These are phyloP conservation scores for Phytophthora crassamura DNA, from an alignment of 352 stramenopile genomes.

Conservation along the genomic window DNA sequence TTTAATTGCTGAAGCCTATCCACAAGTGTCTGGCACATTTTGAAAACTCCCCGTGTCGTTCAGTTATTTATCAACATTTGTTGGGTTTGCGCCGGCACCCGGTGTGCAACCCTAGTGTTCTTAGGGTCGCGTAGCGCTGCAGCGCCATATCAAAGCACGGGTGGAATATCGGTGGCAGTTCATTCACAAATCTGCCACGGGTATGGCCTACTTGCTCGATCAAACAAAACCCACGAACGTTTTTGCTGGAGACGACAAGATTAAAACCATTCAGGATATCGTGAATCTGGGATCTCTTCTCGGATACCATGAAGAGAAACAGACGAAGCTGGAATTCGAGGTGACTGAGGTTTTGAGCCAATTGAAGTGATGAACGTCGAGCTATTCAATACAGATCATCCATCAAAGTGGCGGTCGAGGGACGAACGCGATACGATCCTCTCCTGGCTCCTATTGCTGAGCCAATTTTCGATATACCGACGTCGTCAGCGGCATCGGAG, in stretches of 20 bases:
- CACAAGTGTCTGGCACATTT: slow-evolving; percentile 10
- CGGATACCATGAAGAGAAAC: background rate
- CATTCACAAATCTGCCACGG: background rate
- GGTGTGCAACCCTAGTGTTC: too few species aligned
- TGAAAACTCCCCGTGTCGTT: slow-evolving; percentile 11
- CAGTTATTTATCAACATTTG: slow-evolving; percentile 15
- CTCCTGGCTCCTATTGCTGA: background rate
- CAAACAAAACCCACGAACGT: background rate
- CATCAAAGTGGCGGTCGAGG: slow-evolving; percentile 1
- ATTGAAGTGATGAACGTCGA: background rate
- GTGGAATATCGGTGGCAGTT: background rate
- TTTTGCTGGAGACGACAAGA: background rate
- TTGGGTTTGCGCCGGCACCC: slow-evolving; percentile 1
- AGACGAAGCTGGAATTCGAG: background rate
- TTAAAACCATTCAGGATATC: background rate
- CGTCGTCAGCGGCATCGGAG: too few species aligned
- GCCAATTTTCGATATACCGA: too few species aligned
- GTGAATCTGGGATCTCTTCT: background rate
- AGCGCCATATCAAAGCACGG: too few species aligned
- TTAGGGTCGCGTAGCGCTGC: too few species aligned
- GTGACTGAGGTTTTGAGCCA: background rate
- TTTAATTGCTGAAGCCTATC: slow-evolving; percentile 12
- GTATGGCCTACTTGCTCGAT: slow-evolving; percentile 1
- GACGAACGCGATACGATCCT: background rate
- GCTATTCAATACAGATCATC: background rate